Evolutionary conservation across 805 yeast genomes (phyloP), one percentile per base, ranked within the genome.

Genomic region (Saccharomycopsis capsularis): DNA sequence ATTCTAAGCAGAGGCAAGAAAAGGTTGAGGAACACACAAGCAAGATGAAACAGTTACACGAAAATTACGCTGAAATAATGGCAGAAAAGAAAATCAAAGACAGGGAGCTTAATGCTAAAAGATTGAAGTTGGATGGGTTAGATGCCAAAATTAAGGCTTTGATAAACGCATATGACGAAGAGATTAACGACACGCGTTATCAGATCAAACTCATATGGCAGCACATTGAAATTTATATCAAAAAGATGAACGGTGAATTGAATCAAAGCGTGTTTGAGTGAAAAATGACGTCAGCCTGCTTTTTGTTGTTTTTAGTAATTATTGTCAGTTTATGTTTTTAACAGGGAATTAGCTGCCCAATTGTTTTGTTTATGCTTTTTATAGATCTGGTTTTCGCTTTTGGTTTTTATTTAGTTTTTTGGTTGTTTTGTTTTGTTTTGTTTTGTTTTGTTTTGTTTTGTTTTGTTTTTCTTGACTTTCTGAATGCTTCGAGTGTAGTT

Each of bases 71-170:
- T 6, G 59, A 58, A 24, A 62, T 74, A 44, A 60, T 67, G 3
- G 60, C 57, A 25, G 73, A 71, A 41, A 60, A 75, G 24, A 61
- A 62, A 18, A 44, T 59, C 16, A 66, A 65, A 46, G 76, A 73
- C 43, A 61, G 58, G 36, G 70, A 66, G 32, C 58, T 69, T 25
- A 63, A 60, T 40, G 58, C 61, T 42, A 67, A 68, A 49, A 65
- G 65, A 44, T 61, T 59, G 18, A 58, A 63, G 35, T 69, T 72
- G 19, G 59, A 60, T 34, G 67, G 63, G 18, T 61, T 71, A n/a
- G 71, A 71, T 52, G 60, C 59, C 7, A 63, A 63, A 40, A 72
- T 70, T 35, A 56, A 56, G 55, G 56, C 55, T 1, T 21, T 62
- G 53, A 61, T 62, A 45, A 55, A 55, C 25, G 68, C 68, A 4